These are phyloP conservation scores for Mesembryanthemum crystallinum DNA, from an alignment of 148 eudicot species.

Conservation along the genomic window DNA sequence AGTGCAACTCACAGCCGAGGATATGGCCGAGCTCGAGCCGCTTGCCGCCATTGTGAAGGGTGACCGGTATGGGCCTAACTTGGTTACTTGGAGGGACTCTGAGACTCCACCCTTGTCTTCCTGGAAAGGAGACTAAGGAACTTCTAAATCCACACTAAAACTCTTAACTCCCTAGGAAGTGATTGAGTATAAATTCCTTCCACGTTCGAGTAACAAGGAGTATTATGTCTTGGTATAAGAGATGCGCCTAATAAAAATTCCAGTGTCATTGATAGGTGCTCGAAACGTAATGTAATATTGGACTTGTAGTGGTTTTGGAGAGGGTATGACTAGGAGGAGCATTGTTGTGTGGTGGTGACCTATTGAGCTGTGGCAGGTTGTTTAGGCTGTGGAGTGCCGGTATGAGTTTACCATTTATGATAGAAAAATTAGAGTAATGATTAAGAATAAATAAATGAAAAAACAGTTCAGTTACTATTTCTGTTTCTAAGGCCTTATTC, in stretches of 20 bases:
- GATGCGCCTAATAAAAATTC: no score
- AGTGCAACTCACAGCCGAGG: slow-evolving; percentile 21
- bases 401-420: slow-evolving; percentile 29
- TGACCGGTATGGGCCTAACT: neutral
- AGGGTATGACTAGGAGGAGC: slow-evolving; percentile 28
- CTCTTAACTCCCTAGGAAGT: no score
- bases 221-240: no score
- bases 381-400: slow-evolving; percentile 43
- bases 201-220: no score
- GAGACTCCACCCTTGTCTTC: slow-evolving; percentile 29
- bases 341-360: slow-evolving; percentile 42
- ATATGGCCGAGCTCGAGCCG: slow-evolving; percentile 24
- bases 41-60: slow-evolving; percentile 21
- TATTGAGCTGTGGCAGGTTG: slow-evolving; percentile 47
- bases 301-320: no score
- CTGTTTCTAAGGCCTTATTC: slow-evolving; percentile 32
- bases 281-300: no score
- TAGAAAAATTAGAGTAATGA: slow-evolving; percentile 26
- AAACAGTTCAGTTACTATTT: no score
- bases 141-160: neutral
- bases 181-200: no score
- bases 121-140: neutral
- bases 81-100: slow-evolving; percentile 14
- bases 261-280: no score
- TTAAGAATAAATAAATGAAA: no score